Evolutionary conservation across 805 yeast species (phyloP).

Genomic region (Metschnikowia anglica): DNA sequence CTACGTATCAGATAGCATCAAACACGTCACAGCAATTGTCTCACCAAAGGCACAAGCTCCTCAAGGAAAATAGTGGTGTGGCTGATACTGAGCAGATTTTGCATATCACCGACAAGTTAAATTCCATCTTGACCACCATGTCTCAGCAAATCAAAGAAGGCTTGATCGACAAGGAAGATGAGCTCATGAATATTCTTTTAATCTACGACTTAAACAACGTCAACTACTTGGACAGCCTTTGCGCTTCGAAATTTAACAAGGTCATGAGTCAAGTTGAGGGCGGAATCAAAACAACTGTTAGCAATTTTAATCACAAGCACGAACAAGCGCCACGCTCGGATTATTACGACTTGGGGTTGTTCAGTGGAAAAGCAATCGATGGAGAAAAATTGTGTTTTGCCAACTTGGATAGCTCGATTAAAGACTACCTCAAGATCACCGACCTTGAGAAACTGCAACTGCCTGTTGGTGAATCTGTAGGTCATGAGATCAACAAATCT

Average conservation of each 20-base stretch:
- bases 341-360: constrained; percentile 58
- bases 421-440: constrained; percentile 38
- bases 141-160: constrained; percentile 50
- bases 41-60: constrained; percentile 38
- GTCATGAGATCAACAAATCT: constrained; percentile 41
- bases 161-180: constrained; percentile 54
- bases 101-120: constrained; percentile 31
- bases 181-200: constrained; percentile 41
- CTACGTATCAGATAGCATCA: constrained; percentile 50
- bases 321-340: constrained; percentile 20
- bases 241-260: constrained; percentile 54
- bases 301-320: constrained; percentile 44
- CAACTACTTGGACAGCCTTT: constrained; percentile 45
- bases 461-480: constrained; percentile 22
- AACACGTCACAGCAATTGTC: constrained; percentile 43
- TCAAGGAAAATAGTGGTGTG: constrained; percentile 26
- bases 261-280: constrained; percentile 80
- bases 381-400: constrained; percentile 90
- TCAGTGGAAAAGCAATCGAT: constrained; percentile 73
- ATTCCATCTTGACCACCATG: constrained; percentile 35
- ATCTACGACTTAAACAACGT: constrained; percentile 66
- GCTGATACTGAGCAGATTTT: constrained; percentile 29
- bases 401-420: constrained; percentile 73
- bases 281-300: constrained; percentile 61
- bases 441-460: constrained; percentile 19